phyloP scores from a whole-genome alignment of 306 rosid species.

The Psophocarpus tetragonolobus region DNA sequence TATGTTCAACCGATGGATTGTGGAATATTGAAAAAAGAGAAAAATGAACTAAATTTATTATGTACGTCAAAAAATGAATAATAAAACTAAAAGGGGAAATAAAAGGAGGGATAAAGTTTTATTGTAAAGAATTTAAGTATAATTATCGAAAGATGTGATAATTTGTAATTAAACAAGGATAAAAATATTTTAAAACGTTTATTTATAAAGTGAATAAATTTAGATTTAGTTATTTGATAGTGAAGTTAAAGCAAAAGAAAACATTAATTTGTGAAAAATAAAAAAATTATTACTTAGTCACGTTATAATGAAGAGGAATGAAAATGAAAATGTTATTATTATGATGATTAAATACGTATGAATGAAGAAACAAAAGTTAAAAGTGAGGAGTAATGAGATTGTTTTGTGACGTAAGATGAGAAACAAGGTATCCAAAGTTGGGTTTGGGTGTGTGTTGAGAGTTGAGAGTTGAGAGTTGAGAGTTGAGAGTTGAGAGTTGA shows the following conservation, averaged over 20 bases:
- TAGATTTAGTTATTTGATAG: background rate
- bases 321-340: no score
- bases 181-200: background rate
- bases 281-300: no score
- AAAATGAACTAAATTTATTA: background rate
- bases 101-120: background rate
- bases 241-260: background rate
- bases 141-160: background rate
- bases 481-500: no score
- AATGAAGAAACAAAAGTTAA: background rate
- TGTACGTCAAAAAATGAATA: background rate
- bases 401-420: slow-evolving; percentile 27
- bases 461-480: no score
- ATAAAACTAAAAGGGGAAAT: background rate
- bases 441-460: no score
- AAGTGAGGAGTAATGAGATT: background rate
- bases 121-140: background rate
- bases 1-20: background rate
- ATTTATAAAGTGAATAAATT: background rate
- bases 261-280: background rate
- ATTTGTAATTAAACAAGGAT: background rate
- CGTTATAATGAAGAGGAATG: no score
- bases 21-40: background rate
- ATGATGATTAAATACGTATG: no score
- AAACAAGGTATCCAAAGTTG: slow-evolving; percentile 25